Evolutionary conservation across 768 basidiomycete genomes (phyloP), one percentile per base, ranked within the genome.

Genomic region (Collybiopsis confluens): DNA sequence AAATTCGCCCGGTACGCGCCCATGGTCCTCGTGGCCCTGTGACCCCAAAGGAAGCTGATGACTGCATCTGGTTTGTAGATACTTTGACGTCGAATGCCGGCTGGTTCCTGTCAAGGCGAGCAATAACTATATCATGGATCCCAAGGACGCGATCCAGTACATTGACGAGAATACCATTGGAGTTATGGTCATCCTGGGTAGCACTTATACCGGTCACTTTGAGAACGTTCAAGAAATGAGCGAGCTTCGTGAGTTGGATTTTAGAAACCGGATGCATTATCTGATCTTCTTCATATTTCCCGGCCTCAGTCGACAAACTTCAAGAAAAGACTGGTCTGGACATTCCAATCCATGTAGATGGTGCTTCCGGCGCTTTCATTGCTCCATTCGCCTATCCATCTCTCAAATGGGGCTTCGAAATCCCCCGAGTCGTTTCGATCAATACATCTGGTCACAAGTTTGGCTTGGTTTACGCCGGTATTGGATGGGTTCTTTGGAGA

Each of bases 81-180:
- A 83, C 63, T 81, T 80, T 56, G 84, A 86, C 56, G 83, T 86
- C 45, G 85, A 86, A 58, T 71, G 71, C n/a, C 72, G 75, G 42
- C 63, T 77, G 46, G 77, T 77, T 13, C 76, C 75, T 21, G 75
- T 77, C 15, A 76, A 72, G 50, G 68, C 65, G 1, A 64, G 67
- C n/a, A 73, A 69, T 33, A 72, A 74, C 44, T 77, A 77, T 58
- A 70, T 79, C 54, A 80, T 85, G 80, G 68, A 76, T 52, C 79
- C 83, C 0, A 69, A 78, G 54, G 76, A 82, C 26, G 82, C 82
- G 2, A 68, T 84, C 26, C 69, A 79, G 54, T 79, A 68, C 56
- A 79, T 85, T 42, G 84, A 88, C 64, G 85, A 88, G 66, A 86
- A 86, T 66, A 83, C 81, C 3, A 87, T 86, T 58, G 81, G 83